Evolutionary conservation across 495 filamentous ascomycete species (phyloP).

Genomic region (Chaetomium tenue): DNA sequence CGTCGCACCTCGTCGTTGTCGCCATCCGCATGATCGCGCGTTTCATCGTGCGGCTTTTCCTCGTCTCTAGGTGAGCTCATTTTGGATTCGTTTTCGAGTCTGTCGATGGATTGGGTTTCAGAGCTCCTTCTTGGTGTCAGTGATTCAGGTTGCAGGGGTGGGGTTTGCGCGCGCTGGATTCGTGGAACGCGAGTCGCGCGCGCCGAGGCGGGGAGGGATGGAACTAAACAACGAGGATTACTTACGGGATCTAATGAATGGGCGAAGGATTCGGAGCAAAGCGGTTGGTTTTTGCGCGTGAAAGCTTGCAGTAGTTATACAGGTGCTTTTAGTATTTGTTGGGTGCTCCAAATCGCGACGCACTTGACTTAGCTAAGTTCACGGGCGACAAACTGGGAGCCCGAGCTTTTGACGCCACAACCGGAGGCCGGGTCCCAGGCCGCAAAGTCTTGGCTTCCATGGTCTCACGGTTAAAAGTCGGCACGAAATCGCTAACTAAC

Average conservation of each 20-base stretch:
- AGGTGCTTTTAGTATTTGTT: background rate
- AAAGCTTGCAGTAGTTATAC: background rate
- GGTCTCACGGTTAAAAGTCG: background rate
- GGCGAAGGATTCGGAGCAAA: too few relatives aligned
- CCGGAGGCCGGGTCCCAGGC: background rate
- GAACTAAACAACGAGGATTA: background rate
- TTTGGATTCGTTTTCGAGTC: background rate
- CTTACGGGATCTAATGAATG: background rate
- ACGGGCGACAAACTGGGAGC: background rate
- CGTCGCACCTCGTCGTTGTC: slow-evolving; percentile 47
- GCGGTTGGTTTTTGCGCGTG: too few relatives aligned
- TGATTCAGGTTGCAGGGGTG: slow-evolving; percentile 2
- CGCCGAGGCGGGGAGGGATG: background rate
- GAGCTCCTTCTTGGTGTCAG: background rate
- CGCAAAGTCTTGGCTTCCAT: slow-evolving; percentile 1
- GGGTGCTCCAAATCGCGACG: background rate
- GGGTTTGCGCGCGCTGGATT: slow-evolving; percentile 12
- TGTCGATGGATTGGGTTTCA: slow-evolving; percentile 29
- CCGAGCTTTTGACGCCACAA: slow-evolving; percentile 1
- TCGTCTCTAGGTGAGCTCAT: slow-evolving; percentile 34
- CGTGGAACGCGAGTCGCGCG: slow-evolving; percentile 5
- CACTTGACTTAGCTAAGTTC: background rate
- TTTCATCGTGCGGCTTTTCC: slow-evolving; percentile 34
- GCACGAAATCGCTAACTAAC: background rate
- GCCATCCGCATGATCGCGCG: slow-evolving; percentile 36